A percentile compares a stretch with the other conserved stretches of the same genome.
Evolutionary conservation across 306 rosid genomes (phyloP).

Genomic region (Medicago truncatula): DNA sequence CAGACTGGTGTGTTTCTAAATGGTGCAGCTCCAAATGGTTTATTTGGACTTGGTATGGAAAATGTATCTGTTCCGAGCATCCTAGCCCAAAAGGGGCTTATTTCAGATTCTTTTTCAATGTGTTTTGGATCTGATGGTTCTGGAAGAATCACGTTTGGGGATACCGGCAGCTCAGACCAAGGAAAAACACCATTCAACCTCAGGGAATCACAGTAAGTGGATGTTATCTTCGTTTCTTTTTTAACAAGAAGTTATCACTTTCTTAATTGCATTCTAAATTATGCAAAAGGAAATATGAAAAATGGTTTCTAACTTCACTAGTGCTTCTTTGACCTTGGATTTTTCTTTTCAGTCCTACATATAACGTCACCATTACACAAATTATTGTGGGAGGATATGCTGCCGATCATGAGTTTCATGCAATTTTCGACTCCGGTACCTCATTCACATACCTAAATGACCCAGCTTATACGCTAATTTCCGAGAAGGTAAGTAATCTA

Average conservation of each 20-base stretch:
- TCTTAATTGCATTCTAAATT: slow-evolving; percentile 16
- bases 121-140: slow-evolving; percentile 68
- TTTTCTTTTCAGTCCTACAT: slow-evolving; percentile 66
- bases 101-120: slow-evolving; percentile 87
- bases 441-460: slow-evolving; percentile 80
- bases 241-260: slow-evolving; percentile 36
- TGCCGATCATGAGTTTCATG: slow-evolving; percentile 53
- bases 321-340: slow-evolving; percentile 26
- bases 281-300: slow-evolving; percentile 14
- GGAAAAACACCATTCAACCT: slow-evolving; percentile 74
- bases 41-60: slow-evolving; percentile 86
- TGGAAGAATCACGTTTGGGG: slow-evolving; percentile 87
- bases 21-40: slow-evolving; percentile 87
- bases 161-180: slow-evolving; percentile 66
- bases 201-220: slow-evolving; percentile 54
- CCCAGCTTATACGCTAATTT: slow-evolving; percentile 73
- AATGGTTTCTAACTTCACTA: neutral
- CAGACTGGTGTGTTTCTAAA: slow-evolving; percentile 75
- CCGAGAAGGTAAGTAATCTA: slow-evolving; percentile 57
- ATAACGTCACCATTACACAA: slow-evolving; percentile 71
- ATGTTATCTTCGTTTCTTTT: slow-evolving; percentile 14
- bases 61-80: slow-evolving; percentile 76
- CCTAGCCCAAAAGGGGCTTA: slow-evolving; percentile 64
- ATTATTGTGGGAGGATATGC: slow-evolving; percentile 53
- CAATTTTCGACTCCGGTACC: slow-evolving; percentile 90